Conservation (phyloP, 1,284 basidiomycete species). For the Microbotryomycetes sp. region DNA sequence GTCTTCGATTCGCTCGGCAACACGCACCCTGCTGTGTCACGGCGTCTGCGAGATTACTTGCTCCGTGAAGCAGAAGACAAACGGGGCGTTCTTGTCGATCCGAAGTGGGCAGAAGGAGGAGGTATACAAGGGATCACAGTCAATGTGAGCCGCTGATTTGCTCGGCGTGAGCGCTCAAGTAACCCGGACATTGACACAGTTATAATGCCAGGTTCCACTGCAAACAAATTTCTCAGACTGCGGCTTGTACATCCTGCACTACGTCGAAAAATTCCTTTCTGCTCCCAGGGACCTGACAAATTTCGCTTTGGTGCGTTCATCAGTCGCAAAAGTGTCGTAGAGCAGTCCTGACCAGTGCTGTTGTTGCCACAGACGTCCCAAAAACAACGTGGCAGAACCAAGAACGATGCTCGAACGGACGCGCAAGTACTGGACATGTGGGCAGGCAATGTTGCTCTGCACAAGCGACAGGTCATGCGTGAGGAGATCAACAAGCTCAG, state of each 20-base stretch:
- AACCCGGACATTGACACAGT: background rate
- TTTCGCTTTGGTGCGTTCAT: background rate
- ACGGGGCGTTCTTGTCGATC: conserved; percentile 45
- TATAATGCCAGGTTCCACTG: conserved; percentile 55
- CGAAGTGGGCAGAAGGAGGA: background rate
- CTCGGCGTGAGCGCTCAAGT: no score
- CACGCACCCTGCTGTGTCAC: conserved; percentile 59
- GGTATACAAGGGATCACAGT: background rate
- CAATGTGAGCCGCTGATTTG: background rate
- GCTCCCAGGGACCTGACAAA: conserved; percentile 49
- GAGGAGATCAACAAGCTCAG: conserved; percentile 12
- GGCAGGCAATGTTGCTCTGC: conserved; percentile 1
- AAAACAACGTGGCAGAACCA: no score
- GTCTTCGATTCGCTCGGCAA: conserved; percentile 79
- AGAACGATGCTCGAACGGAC: background rate
- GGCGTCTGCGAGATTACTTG: conserved; percentile 62
- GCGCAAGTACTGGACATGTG: conserved; percentile 1
- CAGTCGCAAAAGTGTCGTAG: background rate
- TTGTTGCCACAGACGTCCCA: no score
- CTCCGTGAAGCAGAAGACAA: conserved; percentile 74
- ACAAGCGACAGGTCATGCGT: conserved; percentile 15
- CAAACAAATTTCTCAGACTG: conserved; percentile 83
- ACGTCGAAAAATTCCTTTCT: conserved; percentile 62
- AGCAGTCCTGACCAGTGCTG: no score
- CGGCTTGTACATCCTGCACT: conserved; percentile 74